Conservation (phyloP, 192 early-diverging fungal genomes). For the Jimgerdemannia flammicorona region DNA sequence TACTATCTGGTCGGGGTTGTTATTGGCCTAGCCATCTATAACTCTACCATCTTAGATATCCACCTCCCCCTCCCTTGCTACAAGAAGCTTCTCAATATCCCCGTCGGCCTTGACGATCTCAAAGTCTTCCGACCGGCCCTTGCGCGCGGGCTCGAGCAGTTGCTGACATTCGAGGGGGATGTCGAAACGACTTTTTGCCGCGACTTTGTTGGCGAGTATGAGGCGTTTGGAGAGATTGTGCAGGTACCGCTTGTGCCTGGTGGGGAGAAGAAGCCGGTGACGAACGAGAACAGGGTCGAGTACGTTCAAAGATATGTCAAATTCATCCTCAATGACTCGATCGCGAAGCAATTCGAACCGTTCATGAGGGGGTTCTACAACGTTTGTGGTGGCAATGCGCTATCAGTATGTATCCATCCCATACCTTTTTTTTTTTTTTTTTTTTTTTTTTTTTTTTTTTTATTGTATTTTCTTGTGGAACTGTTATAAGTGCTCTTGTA, state of each 20-base stretch:
- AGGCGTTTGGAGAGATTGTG: constrained; percentile 63
- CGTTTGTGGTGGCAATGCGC: constrained; percentile 84
- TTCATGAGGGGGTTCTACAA: constrained; percentile 86
- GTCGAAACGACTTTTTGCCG: constrained; percentile 83
- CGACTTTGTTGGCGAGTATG: constrained; percentile 73
- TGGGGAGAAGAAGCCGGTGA: constrained; percentile 59
- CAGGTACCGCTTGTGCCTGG: constrained; percentile 62
- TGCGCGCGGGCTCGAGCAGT: constrained; percentile 74
- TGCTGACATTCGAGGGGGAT: constrained; percentile 81
- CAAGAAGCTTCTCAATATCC: constrained; percentile 82
- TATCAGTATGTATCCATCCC: constrained; percentile 43
- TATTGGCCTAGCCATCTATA: constrained; percentile 91
- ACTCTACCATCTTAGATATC: constrained; percentile 89
- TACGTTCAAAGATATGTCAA: constrained; percentile 84
- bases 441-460: neutral
- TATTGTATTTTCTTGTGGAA: too few species aligned
- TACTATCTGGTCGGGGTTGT: constrained; percentile 91
- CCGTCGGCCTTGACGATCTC: constrained; percentile 77
- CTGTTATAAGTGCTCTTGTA: too few species aligned
- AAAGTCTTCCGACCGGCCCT: constrained; percentile 68
- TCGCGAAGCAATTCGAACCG: constrained; percentile 73
- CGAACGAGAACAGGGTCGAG: constrained; percentile 60
- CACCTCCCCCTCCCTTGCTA: constrained; percentile 78
- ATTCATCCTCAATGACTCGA: constrained; percentile 73
- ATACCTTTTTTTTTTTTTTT: constrained; percentile 11